These are phyloP conservation scores for Ramaria rubella DNA, from an alignment of 768 basidiomycete genomes.

Conservation along the genomic window DNA sequence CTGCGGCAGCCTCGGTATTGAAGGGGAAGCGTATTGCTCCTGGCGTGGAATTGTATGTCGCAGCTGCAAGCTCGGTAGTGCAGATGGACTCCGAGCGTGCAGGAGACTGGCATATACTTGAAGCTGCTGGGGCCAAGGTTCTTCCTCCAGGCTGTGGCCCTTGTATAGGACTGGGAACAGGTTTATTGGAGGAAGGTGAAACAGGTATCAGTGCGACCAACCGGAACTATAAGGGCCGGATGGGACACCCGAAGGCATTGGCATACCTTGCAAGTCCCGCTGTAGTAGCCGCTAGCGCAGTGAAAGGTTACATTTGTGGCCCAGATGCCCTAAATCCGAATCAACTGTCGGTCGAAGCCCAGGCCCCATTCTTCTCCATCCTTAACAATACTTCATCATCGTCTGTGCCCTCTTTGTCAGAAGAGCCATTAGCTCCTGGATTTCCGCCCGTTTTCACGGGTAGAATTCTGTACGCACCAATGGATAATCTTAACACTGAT, in stretches of 20 bases:
- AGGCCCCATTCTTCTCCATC: conserved; percentile 54
- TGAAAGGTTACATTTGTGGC: conserved; percentile 84
- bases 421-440: conserved; percentile 66
- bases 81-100: conserved; percentile 81
- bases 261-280: conserved; percentile 96
- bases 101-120: conserved; percentile 84
- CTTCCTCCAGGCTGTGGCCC: conserved; percentile 96
- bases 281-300: conserved; percentile 92
- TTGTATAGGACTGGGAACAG: conserved; percentile 93
- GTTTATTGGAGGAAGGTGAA: conserved; percentile 89
- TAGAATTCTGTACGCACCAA: conserved; percentile 84
- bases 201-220: conserved; percentile 97
- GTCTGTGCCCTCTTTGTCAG: conserved; percentile 23
- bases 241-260: conserved; percentile 92
- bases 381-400: conserved; percentile 27
- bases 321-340: conserved; percentile 61
- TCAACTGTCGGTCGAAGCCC: conserved; percentile 35
- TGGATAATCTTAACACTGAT: conserved; percentile 97
- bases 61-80: conserved; percentile 88
- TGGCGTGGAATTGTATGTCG: conserved; percentile 95
- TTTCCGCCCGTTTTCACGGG: conserved; percentile 85
- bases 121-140: conserved; percentile 85
- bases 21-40: conserved; percentile 72
- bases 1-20: conserved; percentile 87
- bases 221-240: conserved; percentile 97